Conservation (phyloP, 139 green algal genomes). For the Asterochloris erici region DNA sequence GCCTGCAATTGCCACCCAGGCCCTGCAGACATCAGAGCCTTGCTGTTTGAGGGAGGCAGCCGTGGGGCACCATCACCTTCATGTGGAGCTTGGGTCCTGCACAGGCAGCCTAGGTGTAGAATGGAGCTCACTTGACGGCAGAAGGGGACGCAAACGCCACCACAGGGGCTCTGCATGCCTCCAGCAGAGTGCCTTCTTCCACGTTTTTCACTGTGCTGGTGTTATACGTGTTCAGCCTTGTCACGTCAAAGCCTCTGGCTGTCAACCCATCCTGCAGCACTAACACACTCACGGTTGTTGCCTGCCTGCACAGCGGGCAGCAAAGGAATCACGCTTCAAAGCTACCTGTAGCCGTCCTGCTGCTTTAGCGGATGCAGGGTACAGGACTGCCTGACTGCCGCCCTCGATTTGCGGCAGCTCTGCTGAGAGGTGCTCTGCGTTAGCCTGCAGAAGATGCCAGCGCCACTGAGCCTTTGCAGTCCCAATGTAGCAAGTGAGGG, state of each 20-base stretch:
- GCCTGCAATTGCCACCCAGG: conserved; percentile 70
- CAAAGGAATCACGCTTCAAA: not conserved
- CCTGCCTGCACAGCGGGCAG: not conserved
- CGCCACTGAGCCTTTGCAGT: not conserved
- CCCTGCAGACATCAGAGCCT: conserved; percentile 30
- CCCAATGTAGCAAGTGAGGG: too few species aligned
- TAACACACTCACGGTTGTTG: not conserved
- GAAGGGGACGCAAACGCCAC: conserved; percentile 83
- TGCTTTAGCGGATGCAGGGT: conserved; percentile 77
- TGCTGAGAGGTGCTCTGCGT: conserved; percentile 66
- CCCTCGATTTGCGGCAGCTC: conserved; percentile 65
- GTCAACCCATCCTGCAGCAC: conserved; percentile 56
- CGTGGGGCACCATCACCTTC: not conserved
- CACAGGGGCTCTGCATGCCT: conserved; percentile 53
- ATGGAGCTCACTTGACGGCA: conserved; percentile 63
- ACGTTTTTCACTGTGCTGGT: conserved; percentile 59
- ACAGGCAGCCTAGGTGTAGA: not conserved
- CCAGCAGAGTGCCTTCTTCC: conserved; percentile 27
- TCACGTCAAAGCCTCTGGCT: conserved; percentile 61
- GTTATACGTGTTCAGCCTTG: conserved; percentile 83
- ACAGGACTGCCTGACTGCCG: conserved; percentile 61
- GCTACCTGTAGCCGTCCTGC: not conserved
- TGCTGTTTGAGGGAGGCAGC: not conserved
- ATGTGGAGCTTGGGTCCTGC: not conserved
- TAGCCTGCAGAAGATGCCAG: conserved; percentile 40